These are phyloP conservation scores for Xanthoceras sorbifolium DNA, from an alignment of 345 rosid genomes.

Conservation along the genomic window DNA sequence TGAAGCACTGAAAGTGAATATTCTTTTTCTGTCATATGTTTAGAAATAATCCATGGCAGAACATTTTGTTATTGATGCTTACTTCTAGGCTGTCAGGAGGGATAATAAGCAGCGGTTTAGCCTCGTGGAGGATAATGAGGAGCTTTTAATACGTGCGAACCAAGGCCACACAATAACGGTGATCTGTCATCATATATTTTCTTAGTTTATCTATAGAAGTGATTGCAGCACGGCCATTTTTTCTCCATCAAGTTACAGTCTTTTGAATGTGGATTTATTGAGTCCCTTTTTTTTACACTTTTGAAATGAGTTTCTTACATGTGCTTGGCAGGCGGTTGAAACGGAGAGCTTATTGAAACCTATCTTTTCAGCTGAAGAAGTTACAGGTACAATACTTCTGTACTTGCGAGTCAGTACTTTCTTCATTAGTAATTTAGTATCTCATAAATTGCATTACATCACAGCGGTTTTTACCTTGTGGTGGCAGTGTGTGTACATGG, in stretches of 20 bases:
- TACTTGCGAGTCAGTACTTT: not conserved
- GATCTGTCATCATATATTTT: not conserved
- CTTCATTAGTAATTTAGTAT: not conserved
- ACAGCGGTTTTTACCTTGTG: not conserved
- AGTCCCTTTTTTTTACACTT: not conserved
- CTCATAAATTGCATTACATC: not conserved
- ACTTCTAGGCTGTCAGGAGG: slow-evolving; percentile 68
- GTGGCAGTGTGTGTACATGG: slow-evolving; percentile 88
- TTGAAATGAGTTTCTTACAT: slow-evolving; percentile 8
- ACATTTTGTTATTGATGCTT: slow-evolving; percentile 12
- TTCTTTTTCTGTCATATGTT: not conserved
- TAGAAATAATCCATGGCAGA: not conserved
- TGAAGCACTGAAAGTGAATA: not conserved
- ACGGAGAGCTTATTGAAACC: slow-evolving; percentile 75
- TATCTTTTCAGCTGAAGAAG: slow-evolving; percentile 72
- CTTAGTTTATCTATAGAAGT: not conserved
- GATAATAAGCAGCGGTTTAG: slow-evolving; percentile 88
- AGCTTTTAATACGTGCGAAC: slow-evolving; percentile 83
- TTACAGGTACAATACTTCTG: slow-evolving; percentile 45
- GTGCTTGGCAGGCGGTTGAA: slow-evolving; percentile 61
- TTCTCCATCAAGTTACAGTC: not conserved
- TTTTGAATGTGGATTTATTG: not conserved
- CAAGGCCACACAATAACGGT: slow-evolving; percentile 91
- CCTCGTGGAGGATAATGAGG: slow-evolving; percentile 73
- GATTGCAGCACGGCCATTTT: not conserved